Percentiles rank a stretch among this genome's conserved stretches.
These are phyloP conservation scores for Rhodotorula diobovata DNA, from an alignment of 768 basidiomycete genomes.

Conservation along the genomic window DNA sequence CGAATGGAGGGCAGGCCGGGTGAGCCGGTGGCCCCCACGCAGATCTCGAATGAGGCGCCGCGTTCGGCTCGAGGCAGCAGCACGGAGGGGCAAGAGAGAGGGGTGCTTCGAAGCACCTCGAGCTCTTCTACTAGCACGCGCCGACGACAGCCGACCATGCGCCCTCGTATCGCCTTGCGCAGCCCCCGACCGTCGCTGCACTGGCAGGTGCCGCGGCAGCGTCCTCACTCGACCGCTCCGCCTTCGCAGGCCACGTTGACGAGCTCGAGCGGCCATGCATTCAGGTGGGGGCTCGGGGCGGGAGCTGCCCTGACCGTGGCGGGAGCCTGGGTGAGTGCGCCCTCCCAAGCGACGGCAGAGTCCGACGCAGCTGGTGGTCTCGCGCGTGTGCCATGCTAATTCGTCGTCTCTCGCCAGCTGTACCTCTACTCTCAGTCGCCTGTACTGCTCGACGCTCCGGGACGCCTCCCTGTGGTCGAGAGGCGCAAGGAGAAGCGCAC, in stretches of 20 bases:
- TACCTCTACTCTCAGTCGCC: not conserved
- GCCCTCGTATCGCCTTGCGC: not conserved
- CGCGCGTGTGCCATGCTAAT: not conserved
- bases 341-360: not conserved
- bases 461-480: not conserved
- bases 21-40: too few relatives aligned
- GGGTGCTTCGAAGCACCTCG: too few relatives aligned
- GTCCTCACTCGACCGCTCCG: not conserved
- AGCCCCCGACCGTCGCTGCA: not conserved
- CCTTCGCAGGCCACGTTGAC: not conserved
- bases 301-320: not conserved
- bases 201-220: not conserved
- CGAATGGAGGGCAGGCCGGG: too few relatives aligned
- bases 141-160: too few relatives aligned
- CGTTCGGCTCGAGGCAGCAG: too few relatives aligned
- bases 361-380: not conserved
- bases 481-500: not conserved
- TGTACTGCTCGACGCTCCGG: not conserved
- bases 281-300: not conserved
- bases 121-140: too few relatives aligned
- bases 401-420: not conserved
- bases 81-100: too few relatives aligned
- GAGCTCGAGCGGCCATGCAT: not conserved
- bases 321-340: not conserved
- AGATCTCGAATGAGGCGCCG: too few relatives aligned